phyloP scores from a whole-genome alignment of 1,139 yeast genomes.

The Neolecta irregularis region DNA sequence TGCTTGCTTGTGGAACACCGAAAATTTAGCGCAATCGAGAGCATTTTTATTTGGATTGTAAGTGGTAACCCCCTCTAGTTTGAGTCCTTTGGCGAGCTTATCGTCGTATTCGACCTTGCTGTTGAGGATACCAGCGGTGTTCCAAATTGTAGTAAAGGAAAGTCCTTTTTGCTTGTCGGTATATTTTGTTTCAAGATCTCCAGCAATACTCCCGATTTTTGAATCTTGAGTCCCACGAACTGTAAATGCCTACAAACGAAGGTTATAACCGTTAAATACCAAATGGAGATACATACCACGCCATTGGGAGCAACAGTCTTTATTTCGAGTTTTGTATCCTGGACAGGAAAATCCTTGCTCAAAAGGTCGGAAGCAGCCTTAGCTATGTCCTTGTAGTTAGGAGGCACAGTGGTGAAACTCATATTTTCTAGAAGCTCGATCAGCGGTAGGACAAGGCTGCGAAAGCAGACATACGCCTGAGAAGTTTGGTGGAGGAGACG shows the following conservation, averaged over 20 bases:
- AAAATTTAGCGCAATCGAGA: conserved; percentile 77
- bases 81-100: conserved; percentile 87
- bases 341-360: conserved; percentile 89
- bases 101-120: conserved; percentile 89
- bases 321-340: too few relatives aligned
- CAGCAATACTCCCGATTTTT: conserved; percentile 69
- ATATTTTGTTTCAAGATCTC: conserved; percentile 83
- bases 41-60: conserved; percentile 63
- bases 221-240: conserved; percentile 80
- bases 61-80: conserved; percentile 80
- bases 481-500: too few relatives aligned
- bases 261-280: neutral
- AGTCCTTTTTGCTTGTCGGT: conserved; percentile 87
- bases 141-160: conserved; percentile 94
- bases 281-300: conserved; percentile 30
- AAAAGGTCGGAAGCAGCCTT: conserved; percentile 81
- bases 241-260: conserved; percentile 39
- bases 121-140: conserved; percentile 79
- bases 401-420: too few relatives aligned
- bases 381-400: conserved; percentile 78
- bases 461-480: too few relatives aligned
- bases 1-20: conserved; percentile 84
- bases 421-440: too few relatives aligned
- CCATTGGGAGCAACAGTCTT: conserved; percentile 99
- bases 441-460: too few relatives aligned